Evolutionary conservation across 2,329 filamentous ascomycete genomes (phyloP).

Genomic region (Hypocreales sp.): DNA sequence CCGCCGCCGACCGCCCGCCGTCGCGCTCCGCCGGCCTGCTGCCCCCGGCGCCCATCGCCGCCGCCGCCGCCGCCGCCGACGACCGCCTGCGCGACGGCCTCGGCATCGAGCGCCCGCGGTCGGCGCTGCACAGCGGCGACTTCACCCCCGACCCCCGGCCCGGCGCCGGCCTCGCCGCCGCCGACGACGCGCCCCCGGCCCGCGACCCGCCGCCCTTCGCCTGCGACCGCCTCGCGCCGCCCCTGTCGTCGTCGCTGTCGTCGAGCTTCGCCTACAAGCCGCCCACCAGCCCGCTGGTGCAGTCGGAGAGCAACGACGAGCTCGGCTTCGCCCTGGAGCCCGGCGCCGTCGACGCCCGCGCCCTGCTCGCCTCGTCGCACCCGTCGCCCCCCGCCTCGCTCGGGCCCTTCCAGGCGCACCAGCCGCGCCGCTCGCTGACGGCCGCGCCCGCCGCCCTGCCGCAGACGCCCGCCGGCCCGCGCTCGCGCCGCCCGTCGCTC

Average conservation of each 20-base stretch:
- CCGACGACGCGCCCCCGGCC: conserved; percentile 25
- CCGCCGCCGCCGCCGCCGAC: conserved; percentile 13
- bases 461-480: conserved; percentile 32
- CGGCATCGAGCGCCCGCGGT: conserved; percentile 69
- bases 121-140: conserved; percentile 53
- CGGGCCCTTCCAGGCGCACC: conserved; percentile 44
- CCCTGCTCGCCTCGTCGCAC: conserved; percentile 55
- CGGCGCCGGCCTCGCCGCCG: no score
- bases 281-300: conserved; percentile 82
- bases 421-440: conserved; percentile 60
- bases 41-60: conserved; percentile 30
- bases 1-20: conserved; percentile 12
- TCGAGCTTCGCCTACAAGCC: conserved; percentile 73
- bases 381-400: conserved; percentile 23
- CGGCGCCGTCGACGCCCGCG: conserved; percentile 43
- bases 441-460: conserved; percentile 36
- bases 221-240: conserved; percentile 34
- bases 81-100: conserved; percentile 36
- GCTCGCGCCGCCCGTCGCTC: conserved; percentile 52
- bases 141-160: conserved; percentile 30
- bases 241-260: conserved; percentile 55
- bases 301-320: conserved; percentile 76
- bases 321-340: conserved; percentile 38
- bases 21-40: conserved; percentile 24
- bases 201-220: conserved; percentile 32